phyloP scores from a whole-genome alignment of 768 basidiomycete species.

The Mrakia frigida region DNA sequence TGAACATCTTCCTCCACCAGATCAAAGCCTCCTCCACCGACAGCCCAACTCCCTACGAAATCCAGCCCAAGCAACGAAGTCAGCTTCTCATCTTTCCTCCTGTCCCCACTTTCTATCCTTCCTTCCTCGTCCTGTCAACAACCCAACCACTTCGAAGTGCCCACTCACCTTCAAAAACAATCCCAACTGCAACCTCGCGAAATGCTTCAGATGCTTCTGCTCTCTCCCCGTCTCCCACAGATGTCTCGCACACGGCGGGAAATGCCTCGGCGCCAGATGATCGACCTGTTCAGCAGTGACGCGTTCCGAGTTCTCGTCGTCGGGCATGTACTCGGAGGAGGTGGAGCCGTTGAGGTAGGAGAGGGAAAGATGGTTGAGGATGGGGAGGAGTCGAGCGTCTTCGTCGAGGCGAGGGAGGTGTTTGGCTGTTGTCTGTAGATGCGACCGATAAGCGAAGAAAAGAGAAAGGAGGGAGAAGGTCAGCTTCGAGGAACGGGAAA shows the following conservation, averaged over 20 bases:
- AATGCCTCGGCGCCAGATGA: slow-evolving; percentile 75
- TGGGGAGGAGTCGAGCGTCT: slow-evolving; percentile 80
- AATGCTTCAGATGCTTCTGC: slow-evolving; percentile 86
- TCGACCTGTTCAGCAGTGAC: slow-evolving; percentile 95
- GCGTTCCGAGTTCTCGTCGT: slow-evolving; percentile 54
- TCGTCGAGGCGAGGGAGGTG: slow-evolving; percentile 87
- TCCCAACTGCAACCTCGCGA: slow-evolving; percentile 82
- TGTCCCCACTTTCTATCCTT: no score
- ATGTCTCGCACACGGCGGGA: slow-evolving; percentile 91
- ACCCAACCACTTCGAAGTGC: no score
- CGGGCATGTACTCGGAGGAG: slow-evolving; percentile 68
- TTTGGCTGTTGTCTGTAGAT: slow-evolving; percentile 67
- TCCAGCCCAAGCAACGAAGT: neutral
- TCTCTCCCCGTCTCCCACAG: slow-evolving; percentile 70
- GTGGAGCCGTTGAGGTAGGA: slow-evolving; percentile 80
- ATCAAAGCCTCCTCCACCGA: slow-evolving; percentile 87
- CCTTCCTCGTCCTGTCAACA: neutral
- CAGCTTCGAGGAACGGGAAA: no score
- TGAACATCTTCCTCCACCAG: slow-evolving; percentile 88
- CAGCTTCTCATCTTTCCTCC: neutral
- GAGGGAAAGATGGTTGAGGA: slow-evolving; percentile 84
- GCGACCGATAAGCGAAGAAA: slow-evolving; percentile 3
- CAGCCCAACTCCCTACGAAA: slow-evolving; percentile 72
- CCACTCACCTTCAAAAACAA: slow-evolving; percentile 90
- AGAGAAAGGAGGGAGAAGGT: neutral